A percentile compares a stretch with the other conserved stretches of the same genome.
phyloP scores from a whole-genome alignment of 495 filamentous ascomycete genomes.

The Neurospora tetraspora region DNA sequence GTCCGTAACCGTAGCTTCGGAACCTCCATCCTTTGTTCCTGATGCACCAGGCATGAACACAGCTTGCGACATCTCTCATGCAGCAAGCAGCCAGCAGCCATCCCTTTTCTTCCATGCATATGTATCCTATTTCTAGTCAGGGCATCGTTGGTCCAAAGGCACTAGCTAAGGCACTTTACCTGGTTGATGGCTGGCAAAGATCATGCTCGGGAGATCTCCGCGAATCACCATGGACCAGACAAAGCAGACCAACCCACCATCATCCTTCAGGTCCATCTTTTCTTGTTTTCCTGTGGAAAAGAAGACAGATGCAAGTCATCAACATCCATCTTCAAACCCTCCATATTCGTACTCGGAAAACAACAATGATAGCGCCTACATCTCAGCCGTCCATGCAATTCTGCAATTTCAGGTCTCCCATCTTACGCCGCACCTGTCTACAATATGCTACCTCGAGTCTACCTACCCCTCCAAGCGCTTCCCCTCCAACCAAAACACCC shows the following conservation, averaged over 20 bases:
- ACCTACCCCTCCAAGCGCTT: background rate
- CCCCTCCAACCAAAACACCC: background rate
- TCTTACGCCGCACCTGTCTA: background rate
- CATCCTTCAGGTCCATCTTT: background rate
- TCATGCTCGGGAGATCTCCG: background rate
- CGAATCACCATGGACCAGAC: background rate
- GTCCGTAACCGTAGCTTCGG: background rate
- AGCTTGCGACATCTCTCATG: background rate
- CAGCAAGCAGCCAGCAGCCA: background rate
- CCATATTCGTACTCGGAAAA: background rate
- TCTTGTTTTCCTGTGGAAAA: background rate
- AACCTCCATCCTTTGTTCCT: background rate
- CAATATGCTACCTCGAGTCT: background rate
- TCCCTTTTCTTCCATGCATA: background rate
- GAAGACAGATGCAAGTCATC: background rate
- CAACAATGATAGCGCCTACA: background rate
- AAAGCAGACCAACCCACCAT: background rate
- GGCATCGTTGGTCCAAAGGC: background rate
- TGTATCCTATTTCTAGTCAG: background rate
- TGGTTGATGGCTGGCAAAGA: background rate
- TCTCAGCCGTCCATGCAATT: background rate
- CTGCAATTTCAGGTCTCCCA: background rate
- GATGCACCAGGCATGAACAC: background rate
- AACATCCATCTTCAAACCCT: background rate
- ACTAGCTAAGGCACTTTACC: background rate